Evolutionary conservation across 1,284 basidiomycete genomes (phyloP).

Genomic region (Cronartium quercuum): DNA sequence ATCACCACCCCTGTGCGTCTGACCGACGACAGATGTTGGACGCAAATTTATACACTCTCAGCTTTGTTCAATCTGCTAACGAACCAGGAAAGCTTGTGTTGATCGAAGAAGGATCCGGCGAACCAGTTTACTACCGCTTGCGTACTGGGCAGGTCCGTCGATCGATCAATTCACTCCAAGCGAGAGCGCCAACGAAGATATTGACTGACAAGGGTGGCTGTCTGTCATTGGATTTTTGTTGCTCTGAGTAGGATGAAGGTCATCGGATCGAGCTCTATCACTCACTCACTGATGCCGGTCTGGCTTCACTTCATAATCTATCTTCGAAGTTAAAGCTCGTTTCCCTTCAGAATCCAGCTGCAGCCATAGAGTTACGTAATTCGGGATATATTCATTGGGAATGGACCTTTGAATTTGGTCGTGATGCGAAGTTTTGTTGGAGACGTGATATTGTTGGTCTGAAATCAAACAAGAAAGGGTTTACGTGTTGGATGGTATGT

Average conservation of each 20-base stretch:
- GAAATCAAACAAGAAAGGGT: slow-evolving; percentile 13
- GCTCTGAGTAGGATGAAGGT: not conserved
- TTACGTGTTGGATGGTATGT: slow-evolving; percentile 32
- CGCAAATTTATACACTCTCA: slow-evolving; percentile 25
- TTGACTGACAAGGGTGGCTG: not conserved
- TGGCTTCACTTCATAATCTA: not conserved
- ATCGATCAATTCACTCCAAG: not conserved
- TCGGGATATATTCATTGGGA: slow-evolving; percentile 28
- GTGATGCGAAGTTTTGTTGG: slow-evolving; percentile 24
- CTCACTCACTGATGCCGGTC: slow-evolving; percentile 4
- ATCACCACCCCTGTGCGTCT: too few relatives aligned
- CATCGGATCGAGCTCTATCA: slow-evolving; percentile 10
- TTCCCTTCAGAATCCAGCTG: slow-evolving; percentile 7
- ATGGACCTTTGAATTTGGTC: slow-evolving; percentile 23
- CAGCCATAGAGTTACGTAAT: slow-evolving; percentile 10
- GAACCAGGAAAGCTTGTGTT: slow-evolving; percentile 23
- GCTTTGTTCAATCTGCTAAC: slow-evolving; percentile 12
- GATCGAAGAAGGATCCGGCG: slow-evolving; percentile 21
- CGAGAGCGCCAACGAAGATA: not conserved
- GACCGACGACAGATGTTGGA: slow-evolving; percentile 9
- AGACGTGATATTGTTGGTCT: slow-evolving; percentile 23
- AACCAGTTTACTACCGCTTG: slow-evolving; percentile 21
- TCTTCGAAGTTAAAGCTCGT: slow-evolving; percentile 16
- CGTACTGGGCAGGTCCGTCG: slow-evolving; percentile 2
- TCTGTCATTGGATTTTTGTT: not conserved